Base-by-base conservation (phyloP, 192 early-diverging fungal genomes). In the Chytriomyces confervae region DNA sequence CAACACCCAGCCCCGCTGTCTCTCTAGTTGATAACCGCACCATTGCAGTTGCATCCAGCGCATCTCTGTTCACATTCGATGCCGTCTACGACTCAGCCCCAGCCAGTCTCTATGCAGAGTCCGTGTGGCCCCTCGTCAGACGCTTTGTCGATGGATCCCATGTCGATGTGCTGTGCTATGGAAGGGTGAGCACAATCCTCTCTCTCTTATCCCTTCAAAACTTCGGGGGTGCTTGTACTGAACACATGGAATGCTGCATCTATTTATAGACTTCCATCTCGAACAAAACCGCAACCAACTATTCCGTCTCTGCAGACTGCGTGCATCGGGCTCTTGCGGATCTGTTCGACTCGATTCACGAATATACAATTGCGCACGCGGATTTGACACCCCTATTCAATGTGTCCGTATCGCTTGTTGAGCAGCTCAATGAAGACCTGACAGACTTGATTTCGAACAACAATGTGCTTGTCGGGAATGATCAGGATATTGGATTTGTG, bases 91-190 rank as follows among this genome's bases (percentile, higher is more conserved):
- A 69, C 10, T n/a, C 67, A 4, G 10, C 16, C 43, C 29, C 18
- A 13, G 23, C 29, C 18, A 49, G 16, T 48, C 43, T 69, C 9
- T 69, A 69, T 49, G 43, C 44, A 29, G 18, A 47, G 47, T 49
- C 44, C 4, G 67, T 69, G 67, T 69, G 27, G 27, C 67, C 67
- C 9, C 18, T 47, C 13, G 67, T 69, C 9, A 36, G 43, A 16
- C 43, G 43, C 16, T 29, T 69, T 49, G 16, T 69, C n/a, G 67
- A 69, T 49, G 67, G 67, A 18, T 27, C 13, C 4, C 13, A 49
- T 47, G 27, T 48, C 16, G 16, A 18, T n/a, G 67, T 69, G 18
- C 43, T 49, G 5, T 13, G 18, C 16, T 69, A 69, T 47, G 67
- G 67, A 16, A n/a, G 18, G 67, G 67, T 49, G 67, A 16, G 43